Conservation (phyloP, 208 protist species). For the Endotrypanum monterogeii region DNA sequence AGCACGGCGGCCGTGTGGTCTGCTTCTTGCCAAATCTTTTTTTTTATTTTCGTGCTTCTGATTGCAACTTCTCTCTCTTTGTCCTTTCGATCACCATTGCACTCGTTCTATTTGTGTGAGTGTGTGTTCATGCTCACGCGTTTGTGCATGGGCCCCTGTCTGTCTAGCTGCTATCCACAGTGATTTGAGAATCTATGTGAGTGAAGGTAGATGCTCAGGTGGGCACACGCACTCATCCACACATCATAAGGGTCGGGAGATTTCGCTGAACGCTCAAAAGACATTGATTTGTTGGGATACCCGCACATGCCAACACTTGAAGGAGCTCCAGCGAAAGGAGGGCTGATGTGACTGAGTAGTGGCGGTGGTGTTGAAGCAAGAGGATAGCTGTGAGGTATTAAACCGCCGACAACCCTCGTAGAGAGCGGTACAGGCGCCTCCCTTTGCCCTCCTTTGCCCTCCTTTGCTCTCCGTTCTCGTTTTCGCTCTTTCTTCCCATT, state of each 20-base stretch:
- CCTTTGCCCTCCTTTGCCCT: background rate
- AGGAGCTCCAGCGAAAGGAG: background rate
- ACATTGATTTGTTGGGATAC: background rate
- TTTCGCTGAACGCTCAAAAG: background rate
- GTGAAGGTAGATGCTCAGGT: background rate
- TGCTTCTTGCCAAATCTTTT: background rate
- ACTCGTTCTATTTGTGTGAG: background rate
- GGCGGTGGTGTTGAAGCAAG: background rate
- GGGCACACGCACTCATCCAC: constrained; percentile 6
- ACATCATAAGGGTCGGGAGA: background rate
- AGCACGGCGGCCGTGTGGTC: too few species aligned
- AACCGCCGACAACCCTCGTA: background rate
- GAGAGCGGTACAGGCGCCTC: background rate
- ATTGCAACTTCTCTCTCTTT: background rate
- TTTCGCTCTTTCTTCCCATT: background rate
- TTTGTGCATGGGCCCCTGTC: background rate
- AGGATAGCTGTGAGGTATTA: background rate
- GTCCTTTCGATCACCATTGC: too few species aligned
- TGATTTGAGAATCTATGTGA: background rate
- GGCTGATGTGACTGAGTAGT: background rate
- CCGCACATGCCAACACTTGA: background rate
- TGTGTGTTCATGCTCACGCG: background rate
- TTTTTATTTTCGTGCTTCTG: background rate
- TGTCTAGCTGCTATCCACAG: background rate
- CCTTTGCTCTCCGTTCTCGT: background rate